These are phyloP conservation scores for Penicillium palitans DNA, from an alignment of 2,329 filamentous ascomycete genomes.

Conservation along the genomic window DNA sequence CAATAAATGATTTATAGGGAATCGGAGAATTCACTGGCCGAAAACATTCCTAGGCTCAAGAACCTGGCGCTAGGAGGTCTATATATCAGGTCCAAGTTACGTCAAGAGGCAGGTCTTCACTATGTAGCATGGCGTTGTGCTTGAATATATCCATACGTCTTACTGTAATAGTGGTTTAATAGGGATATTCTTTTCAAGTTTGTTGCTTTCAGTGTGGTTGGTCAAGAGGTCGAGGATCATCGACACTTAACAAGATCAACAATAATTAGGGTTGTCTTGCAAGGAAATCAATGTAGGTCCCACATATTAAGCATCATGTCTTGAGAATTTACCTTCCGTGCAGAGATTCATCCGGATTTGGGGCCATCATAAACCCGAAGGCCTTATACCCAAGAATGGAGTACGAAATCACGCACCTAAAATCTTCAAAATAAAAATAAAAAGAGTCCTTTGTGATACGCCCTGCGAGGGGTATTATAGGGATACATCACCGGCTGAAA, in stretches of 20 bases:
- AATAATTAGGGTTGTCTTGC: no score
- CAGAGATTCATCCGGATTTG: background rate
- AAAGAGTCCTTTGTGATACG: no score
- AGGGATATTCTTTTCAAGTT: no score
- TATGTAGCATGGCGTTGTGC: no score
- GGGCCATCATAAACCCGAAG: background rate
- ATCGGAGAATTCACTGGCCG: background rate
- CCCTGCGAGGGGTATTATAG: background rate
- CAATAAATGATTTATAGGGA: accelerated
- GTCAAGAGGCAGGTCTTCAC: background rate
- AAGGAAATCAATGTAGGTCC: background rate
- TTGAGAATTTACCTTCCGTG: background rate
- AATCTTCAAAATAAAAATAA: background rate
- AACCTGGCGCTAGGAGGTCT: background rate
- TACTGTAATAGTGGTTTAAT: no score
- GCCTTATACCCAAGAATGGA: background rate
- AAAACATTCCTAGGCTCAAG: background rate
- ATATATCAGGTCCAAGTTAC: background rate
- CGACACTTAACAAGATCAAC: background rate
- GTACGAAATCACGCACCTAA: background rate
- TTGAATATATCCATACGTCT: no score
- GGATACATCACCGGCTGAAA: background rate
- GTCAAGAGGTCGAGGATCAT: background rate
- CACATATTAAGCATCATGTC: background rate
- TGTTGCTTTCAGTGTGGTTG: background rate